These are phyloP conservation scores for Cyberlindnera mrakii DNA, from an alignment of 805 yeast genomes.

Conservation along the genomic window DNA sequence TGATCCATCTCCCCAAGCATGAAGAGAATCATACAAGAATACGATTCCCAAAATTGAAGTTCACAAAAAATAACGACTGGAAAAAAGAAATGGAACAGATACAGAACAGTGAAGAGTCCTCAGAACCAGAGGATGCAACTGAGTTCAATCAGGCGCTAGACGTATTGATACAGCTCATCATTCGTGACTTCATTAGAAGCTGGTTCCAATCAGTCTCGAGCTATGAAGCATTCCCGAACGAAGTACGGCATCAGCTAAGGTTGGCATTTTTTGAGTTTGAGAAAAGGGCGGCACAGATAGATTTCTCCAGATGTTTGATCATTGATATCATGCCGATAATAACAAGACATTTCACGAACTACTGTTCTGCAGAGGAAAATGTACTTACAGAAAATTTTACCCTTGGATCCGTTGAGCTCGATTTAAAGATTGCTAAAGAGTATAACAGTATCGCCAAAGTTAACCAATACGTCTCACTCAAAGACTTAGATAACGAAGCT, in stretches of 20 bases:
- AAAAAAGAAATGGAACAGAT: conserved; percentile 14
- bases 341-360: conserved; percentile 56
- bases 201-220: conserved; percentile 51
- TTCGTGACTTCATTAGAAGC: conserved; percentile 45
- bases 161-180: conserved; percentile 37
- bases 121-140: conserved; percentile 3
- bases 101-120: conserved; percentile 6
- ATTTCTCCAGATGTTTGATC: conserved; percentile 53
- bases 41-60: conserved; percentile 20
- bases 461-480: conserved; percentile 49
- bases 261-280: conserved; percentile 36
- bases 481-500: conserved; percentile 28
- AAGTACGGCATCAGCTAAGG: conserved; percentile 37
- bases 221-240: conserved; percentile 32
- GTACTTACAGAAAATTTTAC: conserved; percentile 23
- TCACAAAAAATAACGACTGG: conserved; percentile 29
- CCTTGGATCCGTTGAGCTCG: conserved; percentile 31
- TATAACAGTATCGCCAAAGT: conserved; percentile 34
- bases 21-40: conserved; percentile 2
- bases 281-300: conserved; percentile 36
- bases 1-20: conserved; percentile 7
- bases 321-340: conserved; percentile 56
- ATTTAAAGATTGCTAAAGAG: conserved; percentile 36
- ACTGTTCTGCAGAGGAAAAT: conserved; percentile 34
- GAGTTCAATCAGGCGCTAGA: conserved; percentile 36